Evolutionary conservation across 352 stramenopile genomes (phyloP), one percentile per base, ranked within the genome.

Genomic region (Lagenidium giganteum): DNA sequence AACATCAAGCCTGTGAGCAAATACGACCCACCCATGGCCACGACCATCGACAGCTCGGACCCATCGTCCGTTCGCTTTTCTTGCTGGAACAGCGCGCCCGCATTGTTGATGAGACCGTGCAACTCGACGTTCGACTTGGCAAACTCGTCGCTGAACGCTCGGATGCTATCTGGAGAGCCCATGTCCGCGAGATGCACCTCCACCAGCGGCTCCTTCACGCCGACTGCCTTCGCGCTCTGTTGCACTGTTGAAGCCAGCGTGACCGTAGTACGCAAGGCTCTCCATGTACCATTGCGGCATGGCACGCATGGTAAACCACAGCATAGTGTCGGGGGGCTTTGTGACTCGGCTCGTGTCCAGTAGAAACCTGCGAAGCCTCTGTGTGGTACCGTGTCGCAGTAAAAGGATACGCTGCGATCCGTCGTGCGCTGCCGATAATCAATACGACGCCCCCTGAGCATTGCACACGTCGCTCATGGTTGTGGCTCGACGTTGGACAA

Each of bases 41-140:
- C 54, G 12, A 60, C 64, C 54, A 73, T 69, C 20, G 58, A 64
- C 49, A 62, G 56, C 49, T 81, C 68, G 5, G 65, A 40, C 5
- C 61, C 61, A 18, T 64, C 47, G 13, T 48, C 29, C 12, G 57
- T 61, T 20, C 61, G 54, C 8, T 40, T 46, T 26, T 71, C 62
- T 12, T 71, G 48, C 12, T 70, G 61, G 22, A 72, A 58, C 8
- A 81, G 45, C 38, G 57, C 54, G 26, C 68, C 68, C 16, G 65
- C 64, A 47, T 81, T 81, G 58, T 81, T 81, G 35, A 81, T 61
- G 1, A 81, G 48, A 4, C 52, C 65, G 16, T 75, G 53, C 4
- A 81, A 41, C 14, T 51, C 50, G 2, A 12, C 13, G 21, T 71
- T 27, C 17, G 60, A 34, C 18, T 46, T 30, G 2, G 26, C 24